A percentile compares a stretch with the other conserved stretches of the same genome.
phyloP scores from a whole-genome alignment of 495 filamentous ascomycete species.

The Neurospora discreta region DNA sequence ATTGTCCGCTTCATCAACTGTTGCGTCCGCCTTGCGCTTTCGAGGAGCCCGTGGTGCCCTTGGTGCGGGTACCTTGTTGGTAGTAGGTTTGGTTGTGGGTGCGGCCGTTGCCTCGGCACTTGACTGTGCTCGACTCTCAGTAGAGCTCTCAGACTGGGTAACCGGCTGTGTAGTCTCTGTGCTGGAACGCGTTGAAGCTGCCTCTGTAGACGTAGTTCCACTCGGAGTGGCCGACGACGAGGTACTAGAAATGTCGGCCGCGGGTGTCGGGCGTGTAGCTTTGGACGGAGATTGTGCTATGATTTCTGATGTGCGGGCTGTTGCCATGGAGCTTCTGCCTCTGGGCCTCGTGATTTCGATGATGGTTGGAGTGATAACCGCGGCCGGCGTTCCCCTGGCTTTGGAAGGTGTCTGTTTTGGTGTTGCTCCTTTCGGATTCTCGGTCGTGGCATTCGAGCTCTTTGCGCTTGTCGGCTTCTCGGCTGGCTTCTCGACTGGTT shows the following conservation, averaged over 20 bases:
- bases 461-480: background rate
- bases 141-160: background rate
- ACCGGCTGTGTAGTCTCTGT: background rate
- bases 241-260: background rate
- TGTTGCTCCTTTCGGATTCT: background rate
- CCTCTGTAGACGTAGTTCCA: background rate
- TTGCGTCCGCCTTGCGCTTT: constrained; percentile 7
- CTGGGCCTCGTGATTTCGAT: background rate
- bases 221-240: background rate
- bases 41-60: background rate
- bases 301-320: background rate
- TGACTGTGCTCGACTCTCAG: background rate
- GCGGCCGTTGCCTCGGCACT: background rate
- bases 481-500: background rate
- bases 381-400: background rate
- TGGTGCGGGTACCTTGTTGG: background rate
- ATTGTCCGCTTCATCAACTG: background rate
- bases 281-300: background rate
- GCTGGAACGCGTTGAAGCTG: background rate
- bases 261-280: background rate
- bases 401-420: background rate
- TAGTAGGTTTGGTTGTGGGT: background rate
- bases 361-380: background rate
- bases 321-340: background rate
- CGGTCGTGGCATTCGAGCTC: too few species aligned